Base-by-base conservation (phyloP, 2,329 filamentous ascomycete genomes). In the Helminthosporium solani region DNA sequence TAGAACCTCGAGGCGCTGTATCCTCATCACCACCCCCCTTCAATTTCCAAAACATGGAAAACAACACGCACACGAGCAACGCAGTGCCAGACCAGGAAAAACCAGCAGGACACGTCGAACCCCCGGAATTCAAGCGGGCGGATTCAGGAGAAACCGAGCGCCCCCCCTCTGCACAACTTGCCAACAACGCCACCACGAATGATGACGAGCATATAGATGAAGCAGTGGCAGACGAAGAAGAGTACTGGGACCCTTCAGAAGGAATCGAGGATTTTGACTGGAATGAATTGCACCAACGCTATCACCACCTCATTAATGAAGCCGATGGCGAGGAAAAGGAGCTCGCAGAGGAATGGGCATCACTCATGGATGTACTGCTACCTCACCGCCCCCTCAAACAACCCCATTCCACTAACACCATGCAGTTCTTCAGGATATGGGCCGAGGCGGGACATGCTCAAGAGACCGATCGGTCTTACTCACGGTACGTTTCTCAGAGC, bases 341-440 rank as follows among this genome's bases (percentile, higher is more conserved):
- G 23, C 74, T 92, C 35, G 72, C 87, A 42, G 75, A 81, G 16
- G 85, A 91, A 51, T 89, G 87, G 53, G 77, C 83, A 14, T 71
- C 75, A 19, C 56, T 73, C 19, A 70, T 70, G 58, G 47, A 57
- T 53, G 70, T 73, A 65, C 31, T 46, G 30, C 34, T 27, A 12
- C 14, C 21, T 7, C 5, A 25, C 14, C 31, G 18, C n/a, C 7
- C 15, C n/a, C 15, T 16, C 2, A 6, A 28, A 35, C 18, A 16
- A 14, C 9, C 2, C 19, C 27, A 7, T 2, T 20, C 40, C 33
- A 20, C 56, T 63, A 43, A 60, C 42, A 15, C 9, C 2, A 2
- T n/a, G 8, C 54, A 95, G 89, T 87, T 87, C 65, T 95, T 95
- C 67, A 79, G 79, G 47, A 73, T 84, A 28, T 96, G 91, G 90